Base-by-base conservation (phyloP, 768 basidiomycete species). In the Mycena rosella region DNA sequence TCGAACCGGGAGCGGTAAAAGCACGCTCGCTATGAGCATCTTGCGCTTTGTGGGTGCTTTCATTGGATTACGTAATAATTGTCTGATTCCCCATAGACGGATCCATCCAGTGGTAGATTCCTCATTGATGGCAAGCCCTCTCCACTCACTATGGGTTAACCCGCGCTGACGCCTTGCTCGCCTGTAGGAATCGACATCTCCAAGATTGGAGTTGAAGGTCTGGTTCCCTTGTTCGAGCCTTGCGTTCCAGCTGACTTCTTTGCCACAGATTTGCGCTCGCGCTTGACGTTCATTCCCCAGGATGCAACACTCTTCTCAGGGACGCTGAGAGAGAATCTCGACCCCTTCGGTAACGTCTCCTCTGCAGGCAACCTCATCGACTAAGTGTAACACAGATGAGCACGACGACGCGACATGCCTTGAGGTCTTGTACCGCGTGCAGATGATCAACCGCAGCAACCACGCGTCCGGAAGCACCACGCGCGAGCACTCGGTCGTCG, bases 341-440 rank as follows among this genome's bases (percentile, higher is more conserved):
- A 71, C 42, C 70, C 74, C 20, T 71, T 60, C 27, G 49, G 63
- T 57, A 60, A 11, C 2, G 26, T 42, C 29, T 38, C 11, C 20
- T 26, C 29, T 24, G n/a, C 2, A 36, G 36, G 18, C 18, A 26
- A 29, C 32, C 24, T 17, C 34, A 26, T 44, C 42, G 5, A 36
- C 36, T 55, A 44, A 61, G 8, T 1, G 34, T 14, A 17, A 2
- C 38, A 10, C 44, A 63, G 60, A 78, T 26, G 95, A 96, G 68
- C 91, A 96, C 70, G 87, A 87, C 1, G 95, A 97, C 72, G 81
- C 82, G 14, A 92, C 94, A 63, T 93, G 94, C 62, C 73, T 92
- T 27, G 95, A 96, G 49, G 95, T 91, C 3, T 83, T 98, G 4
- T 83, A 85, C 47, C 90, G 96, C 18, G 95, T 96, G 18, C 93